Evolutionary conservation across 352 stramenopile genomes (phyloP).

Genomic region (Phytophthora sojae): DNA sequence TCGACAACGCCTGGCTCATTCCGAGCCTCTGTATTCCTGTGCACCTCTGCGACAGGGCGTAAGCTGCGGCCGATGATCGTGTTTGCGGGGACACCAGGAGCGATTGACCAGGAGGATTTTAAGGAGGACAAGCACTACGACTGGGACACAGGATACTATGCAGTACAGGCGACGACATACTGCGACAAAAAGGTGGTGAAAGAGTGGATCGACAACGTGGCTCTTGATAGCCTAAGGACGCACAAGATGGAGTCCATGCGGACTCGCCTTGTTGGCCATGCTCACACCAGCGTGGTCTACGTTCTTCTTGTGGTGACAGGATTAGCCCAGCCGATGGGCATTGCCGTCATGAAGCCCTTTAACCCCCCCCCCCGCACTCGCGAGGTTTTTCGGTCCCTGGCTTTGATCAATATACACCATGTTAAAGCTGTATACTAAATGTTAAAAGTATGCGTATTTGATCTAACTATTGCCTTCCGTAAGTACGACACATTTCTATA

Average conservation of each 20-base stretch:
- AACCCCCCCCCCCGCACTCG: no score
- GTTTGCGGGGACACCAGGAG: constrained; percentile 13
- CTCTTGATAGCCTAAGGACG: constrained; percentile 8
- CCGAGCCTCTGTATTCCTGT: constrained; percentile 16
- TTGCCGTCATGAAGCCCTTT: no score
- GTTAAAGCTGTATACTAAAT: no score
- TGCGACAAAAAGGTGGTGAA: constrained; percentile 11
- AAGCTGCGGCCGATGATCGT: constrained; percentile 9
- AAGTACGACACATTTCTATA: no score
- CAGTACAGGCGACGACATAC: constrained; percentile 1
- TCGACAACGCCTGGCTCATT: constrained; percentile 11
- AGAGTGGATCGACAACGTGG: constrained; percentile 7
- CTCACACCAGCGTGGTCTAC: no score
- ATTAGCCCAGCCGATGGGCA: no score
- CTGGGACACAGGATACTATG: constrained; percentile 8
- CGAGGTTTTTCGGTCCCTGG: no score
- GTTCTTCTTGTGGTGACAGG: no score
- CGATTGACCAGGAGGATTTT: constrained; percentile 7
- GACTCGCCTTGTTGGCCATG: no score
- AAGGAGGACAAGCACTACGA: background rate
- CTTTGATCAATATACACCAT: no score
- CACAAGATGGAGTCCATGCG: background rate
- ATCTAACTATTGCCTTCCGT: no score
- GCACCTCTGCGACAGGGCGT: constrained; percentile 3
- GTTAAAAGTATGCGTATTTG: no score